These are phyloP conservation scores for Saturnispora besseyi DNA, from an alignment of 805 yeast genomes.

Conservation along the genomic window DNA sequence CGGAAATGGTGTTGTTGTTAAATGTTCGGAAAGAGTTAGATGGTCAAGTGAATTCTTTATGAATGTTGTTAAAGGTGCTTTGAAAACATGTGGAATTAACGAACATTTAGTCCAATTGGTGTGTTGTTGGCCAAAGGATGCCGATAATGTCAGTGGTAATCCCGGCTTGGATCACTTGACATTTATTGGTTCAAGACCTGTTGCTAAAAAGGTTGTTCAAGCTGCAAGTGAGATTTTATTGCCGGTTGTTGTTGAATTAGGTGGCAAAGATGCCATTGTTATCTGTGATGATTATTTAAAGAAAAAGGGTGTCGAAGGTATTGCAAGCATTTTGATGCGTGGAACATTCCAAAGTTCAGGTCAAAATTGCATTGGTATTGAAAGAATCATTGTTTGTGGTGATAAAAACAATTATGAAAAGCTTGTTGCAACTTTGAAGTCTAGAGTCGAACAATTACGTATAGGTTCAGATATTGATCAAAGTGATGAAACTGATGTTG, in stretches of 20 bases:
- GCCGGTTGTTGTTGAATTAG: conserved; percentile 92
- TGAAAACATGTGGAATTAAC: conserved; percentile 64
- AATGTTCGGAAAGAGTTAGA: conserved; percentile 92
- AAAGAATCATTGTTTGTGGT: conserved; percentile 78
- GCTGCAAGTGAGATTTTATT: conserved; percentile 84
- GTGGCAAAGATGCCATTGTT: conserved; percentile 91
- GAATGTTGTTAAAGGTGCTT: conserved; percentile 59
- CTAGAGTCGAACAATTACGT: conserved; percentile 53
- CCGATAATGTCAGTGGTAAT: conserved; percentile 78
- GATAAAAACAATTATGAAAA: conserved; percentile 47
- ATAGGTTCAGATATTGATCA: conserved; percentile 91
- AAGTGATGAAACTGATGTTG: conserved; percentile 86
- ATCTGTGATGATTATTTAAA: conserved; percentile 74
- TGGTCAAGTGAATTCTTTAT: conserved; percentile 87
- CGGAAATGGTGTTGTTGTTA: conserved; percentile 85
- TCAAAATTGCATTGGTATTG: conserved; percentile 97
- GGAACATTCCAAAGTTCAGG: conserved; percentile 98
- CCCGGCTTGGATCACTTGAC: conserved; percentile 81
- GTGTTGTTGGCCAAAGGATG: conserved; percentile 78
- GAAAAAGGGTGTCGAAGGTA: conserved; percentile 32
- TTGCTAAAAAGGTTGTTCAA: conserved; percentile 77
- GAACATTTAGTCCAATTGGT: conserved; percentile 81
- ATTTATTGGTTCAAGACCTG: conserved; percentile 92
- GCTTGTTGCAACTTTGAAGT: conserved; percentile 46
- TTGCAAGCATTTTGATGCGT: conserved; percentile 79